Evolutionary conservation across 768 basidiomycete species (phyloP).

Genomic region (Scleroderma citrinum): DNA sequence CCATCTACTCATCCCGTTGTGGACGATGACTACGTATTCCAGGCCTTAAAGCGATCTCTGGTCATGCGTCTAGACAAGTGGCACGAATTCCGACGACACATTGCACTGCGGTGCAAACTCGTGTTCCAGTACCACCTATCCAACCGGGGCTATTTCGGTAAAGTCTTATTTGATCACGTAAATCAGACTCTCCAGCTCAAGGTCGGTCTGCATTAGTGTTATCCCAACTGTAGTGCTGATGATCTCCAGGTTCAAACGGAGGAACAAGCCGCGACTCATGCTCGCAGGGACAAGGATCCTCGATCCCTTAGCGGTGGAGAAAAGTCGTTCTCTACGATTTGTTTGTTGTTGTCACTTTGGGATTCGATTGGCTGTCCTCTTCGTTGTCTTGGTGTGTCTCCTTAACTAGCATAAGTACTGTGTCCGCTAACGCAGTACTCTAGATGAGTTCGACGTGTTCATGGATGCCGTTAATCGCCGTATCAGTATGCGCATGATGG

Average conservation of each 20-base stretch:
- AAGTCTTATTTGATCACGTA: slow-evolving; percentile 80
- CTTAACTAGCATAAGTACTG: neutral
- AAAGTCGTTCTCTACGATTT: slow-evolving; percentile 95
- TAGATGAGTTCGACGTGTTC: slow-evolving; percentile 98
- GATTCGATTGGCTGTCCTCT: slow-evolving; percentile 92
- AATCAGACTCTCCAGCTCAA: slow-evolving; percentile 59
- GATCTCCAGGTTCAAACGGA: slow-evolving; percentile 69
- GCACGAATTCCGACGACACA: slow-evolving; percentile 84
- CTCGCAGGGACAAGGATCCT: slow-evolving; percentile 68
- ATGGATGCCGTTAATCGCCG: slow-evolving; percentile 92
- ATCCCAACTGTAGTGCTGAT: neutral
- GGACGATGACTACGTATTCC: slow-evolving; percentile 6
- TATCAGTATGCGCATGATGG: slow-evolving; percentile 95
- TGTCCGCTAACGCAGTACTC: slow-evolving; percentile 1
- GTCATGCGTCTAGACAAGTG: slow-evolving; percentile 63
- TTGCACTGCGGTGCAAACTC: slow-evolving; percentile 80
- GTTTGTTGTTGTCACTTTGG: slow-evolving; percentile 91
- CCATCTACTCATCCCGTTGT: neutral
- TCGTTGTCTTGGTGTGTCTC: slow-evolving; percentile 70
- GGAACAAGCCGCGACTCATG: slow-evolving; percentile 62
- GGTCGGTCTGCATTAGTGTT: slow-evolving; percentile 29
- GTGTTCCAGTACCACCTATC: slow-evolving; percentile 80
- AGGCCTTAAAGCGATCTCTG: slow-evolving; percentile 69
- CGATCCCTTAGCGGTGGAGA: slow-evolving; percentile 89
- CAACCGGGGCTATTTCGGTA: slow-evolving; percentile 84